Conservation (phyloP, 1,284 basidiomycete genomes). For the Malassezia caprae region DNA sequence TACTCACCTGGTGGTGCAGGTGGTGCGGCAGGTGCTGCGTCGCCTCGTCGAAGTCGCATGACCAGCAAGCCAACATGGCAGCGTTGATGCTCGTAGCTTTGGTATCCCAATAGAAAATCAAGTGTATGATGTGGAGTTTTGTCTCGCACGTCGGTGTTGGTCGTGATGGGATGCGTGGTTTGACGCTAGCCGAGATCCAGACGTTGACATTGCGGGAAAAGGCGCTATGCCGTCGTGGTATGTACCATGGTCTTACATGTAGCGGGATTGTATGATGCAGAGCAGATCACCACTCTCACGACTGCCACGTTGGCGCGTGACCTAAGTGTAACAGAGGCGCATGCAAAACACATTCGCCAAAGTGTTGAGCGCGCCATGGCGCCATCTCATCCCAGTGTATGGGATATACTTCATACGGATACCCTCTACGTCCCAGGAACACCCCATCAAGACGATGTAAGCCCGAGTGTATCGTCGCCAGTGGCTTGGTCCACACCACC, state of each 20-base stretch:
- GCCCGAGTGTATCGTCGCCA: not conserved
- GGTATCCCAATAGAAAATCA: not conserved
- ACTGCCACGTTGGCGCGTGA: not conserved
- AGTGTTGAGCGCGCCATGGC: conserved; percentile 3
- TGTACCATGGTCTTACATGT: not conserved
- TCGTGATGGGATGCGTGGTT: not conserved
- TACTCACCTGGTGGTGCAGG: conserved; percentile 21
- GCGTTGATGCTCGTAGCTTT: conserved; percentile 14
- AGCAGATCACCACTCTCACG: conserved; percentile 1
- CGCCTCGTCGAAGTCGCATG: conserved; percentile 38
- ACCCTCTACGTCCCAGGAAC: conserved; percentile 5
- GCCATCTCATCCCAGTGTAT: not conserved
- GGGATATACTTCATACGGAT: not conserved
- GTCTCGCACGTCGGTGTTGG: not conserved
- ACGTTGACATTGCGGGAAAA: conserved; percentile 6
- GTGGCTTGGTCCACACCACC: not conserved
- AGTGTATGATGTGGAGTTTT: not conserved
- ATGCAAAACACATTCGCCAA: conserved; percentile 3
- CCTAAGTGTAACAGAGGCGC: not conserved
- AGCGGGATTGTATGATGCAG: conserved; percentile 6
- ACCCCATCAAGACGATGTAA: conserved; percentile 4
- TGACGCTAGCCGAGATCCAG: not conserved
- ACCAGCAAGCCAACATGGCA: conserved; percentile 39
- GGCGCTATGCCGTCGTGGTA: conserved; percentile 15
- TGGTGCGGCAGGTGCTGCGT: conserved; percentile 26